phyloP scores from a whole-genome alignment of 2,329 filamentous ascomycete species.

The Botryosphaeria dothidea region DNA sequence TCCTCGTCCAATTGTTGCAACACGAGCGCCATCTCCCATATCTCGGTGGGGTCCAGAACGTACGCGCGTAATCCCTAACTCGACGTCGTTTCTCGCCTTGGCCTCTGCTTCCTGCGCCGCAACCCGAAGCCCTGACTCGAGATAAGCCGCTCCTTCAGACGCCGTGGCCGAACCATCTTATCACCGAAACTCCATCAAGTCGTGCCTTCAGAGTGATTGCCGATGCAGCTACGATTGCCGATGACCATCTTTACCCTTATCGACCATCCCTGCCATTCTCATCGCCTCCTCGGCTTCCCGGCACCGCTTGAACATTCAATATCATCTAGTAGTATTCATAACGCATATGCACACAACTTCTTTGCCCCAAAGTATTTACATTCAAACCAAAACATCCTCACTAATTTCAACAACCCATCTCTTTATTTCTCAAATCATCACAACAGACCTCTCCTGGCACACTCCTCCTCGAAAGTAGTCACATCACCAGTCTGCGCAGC shows the following conservation, averaged over 20 bases:
- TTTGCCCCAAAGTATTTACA: neutral
- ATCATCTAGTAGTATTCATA: no score
- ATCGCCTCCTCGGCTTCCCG: no score
- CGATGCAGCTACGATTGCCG: neutral
- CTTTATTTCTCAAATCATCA: neutral
- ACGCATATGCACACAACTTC: neutral
- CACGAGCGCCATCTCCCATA: neutral
- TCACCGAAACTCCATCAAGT: neutral
- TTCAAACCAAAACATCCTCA: neutral
- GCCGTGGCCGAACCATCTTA: neutral
- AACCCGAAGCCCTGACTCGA: neutral
- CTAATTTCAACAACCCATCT: neutral
- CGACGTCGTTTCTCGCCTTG: neutral
- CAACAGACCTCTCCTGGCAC: constrained; percentile 3
- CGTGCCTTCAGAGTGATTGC: neutral
- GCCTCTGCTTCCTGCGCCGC: neutral
- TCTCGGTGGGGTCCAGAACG: no score
- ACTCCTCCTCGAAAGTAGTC: constrained; percentile 9
- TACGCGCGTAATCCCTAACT: neutral
- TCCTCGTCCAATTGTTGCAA: neutral
- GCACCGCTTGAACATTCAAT: no score
- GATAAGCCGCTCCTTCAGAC: neutral
- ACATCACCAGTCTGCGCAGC: constrained; percentile 10
- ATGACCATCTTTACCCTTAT: no score
- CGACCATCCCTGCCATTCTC: neutral